phyloP scores from a whole-genome alignment of 1,139 yeast genomes.

The Candida sanyaensis region DNA sequence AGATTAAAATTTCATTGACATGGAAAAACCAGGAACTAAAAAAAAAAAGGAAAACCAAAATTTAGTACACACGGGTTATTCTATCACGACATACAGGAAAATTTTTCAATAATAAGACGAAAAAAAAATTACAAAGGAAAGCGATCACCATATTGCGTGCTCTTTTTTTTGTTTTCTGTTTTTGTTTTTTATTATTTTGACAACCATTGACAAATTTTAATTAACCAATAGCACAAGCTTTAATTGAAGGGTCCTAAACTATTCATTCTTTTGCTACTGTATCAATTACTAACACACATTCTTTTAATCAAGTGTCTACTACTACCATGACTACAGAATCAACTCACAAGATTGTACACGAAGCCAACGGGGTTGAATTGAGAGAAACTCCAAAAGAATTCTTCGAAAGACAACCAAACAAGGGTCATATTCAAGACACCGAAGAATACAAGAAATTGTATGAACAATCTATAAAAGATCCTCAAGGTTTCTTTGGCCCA shows the following conservation, averaged over 20 bases:
- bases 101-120: background rate
- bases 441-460: slow-evolving; percentile 78
- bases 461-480: slow-evolving; percentile 75
- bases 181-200: too few relatives aligned
- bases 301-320: slow-evolving; percentile 4
- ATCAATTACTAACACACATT: background rate
- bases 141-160: too few relatives aligned
- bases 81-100: background rate
- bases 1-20: too few relatives aligned
- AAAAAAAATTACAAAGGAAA: background rate
- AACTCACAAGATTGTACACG: slow-evolving; percentile 64
- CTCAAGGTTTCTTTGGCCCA: slow-evolving; percentile 82
- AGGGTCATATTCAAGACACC: slow-evolving; percentile 49
- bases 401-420: slow-evolving; percentile 68
- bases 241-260: too few relatives aligned
- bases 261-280: background rate
- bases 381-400: slow-evolving; percentile 76
- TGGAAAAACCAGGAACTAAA: too few relatives aligned
- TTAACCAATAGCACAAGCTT: too few relatives aligned
- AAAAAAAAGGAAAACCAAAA: background rate
- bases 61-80: background rate
- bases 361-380: slow-evolving; percentile 68
- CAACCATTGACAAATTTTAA: too few relatives aligned
- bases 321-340: slow-evolving; percentile 19
- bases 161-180: too few relatives aligned